phyloP scores from a whole-genome alignment of 345 rosid genomes.

The Brassica napus region Da-Ae NC_063447.1:49797501-49798000 shows the following conservation, averaged over 20 bases:
- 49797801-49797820: conserved; percentile 51
- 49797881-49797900: conserved; percentile 83
- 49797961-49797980: conserved; percentile 83
- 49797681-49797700: conserved; percentile 68
- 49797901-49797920: conserved; percentile 92
- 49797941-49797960: conserved; percentile 87
- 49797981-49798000: conserved; percentile 95
- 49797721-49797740: conserved; percentile 71
- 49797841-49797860: conserved; percentile 74
- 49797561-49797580: conserved; percentile 85
- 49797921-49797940: conserved; percentile 75
- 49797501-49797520: conserved; percentile 81
- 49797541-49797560: conserved; percentile 90
- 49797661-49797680: conserved; percentile 69
- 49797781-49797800: conserved; percentile 87
- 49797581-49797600: conserved; percentile 90
- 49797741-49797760: conserved; percentile 80
- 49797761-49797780: conserved; percentile 85
- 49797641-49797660: conserved; percentile 62
- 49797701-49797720: conserved; percentile 64
- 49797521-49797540: conserved; percentile 96
- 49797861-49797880: conserved; percentile 69
- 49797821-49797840: conserved; percentile 80
- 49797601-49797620: conserved; percentile 66
- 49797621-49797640: conserved; percentile 70